Evolutionary conservation across 208 protist species (phyloP).

Genomic region (Trichomonas vaginalis): DNA sequence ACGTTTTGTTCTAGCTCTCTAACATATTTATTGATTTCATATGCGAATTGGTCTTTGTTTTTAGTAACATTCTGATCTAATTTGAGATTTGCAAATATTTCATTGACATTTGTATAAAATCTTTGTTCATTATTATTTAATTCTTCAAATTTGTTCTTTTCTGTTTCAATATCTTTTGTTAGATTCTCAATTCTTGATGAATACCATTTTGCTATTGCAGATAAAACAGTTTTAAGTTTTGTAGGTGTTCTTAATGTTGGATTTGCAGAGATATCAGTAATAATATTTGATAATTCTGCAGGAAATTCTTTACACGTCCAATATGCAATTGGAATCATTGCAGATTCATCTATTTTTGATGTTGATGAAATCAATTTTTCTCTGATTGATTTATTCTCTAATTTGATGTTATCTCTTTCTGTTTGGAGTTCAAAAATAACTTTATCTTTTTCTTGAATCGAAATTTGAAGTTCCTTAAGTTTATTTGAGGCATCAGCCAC

Average conservation of each 20-base stretch:
- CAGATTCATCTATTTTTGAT: background rate
- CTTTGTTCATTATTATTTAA: background rate
- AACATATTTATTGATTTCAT: too few relatives aligned
- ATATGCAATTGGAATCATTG: background rate
- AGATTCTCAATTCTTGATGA: background rate
- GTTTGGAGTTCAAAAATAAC: background rate
- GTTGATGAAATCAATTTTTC: background rate
- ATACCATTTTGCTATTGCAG: background rate
- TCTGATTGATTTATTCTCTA: background rate
- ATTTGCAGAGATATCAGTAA: background rate
- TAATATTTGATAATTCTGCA: background rate
- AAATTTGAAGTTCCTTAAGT: background rate
- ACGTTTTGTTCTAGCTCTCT: too few relatives aligned
- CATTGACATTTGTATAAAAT: background rate
- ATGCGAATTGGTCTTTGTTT: too few relatives aligned
- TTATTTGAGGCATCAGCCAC: background rate
- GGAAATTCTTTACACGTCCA: background rate
- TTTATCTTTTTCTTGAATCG: background rate
- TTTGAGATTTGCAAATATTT: background rate
- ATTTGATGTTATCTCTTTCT: background rate
- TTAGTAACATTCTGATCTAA: too few relatives aligned
- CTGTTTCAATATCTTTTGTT: background rate
- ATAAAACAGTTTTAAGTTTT: background rate
- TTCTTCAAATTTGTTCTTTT: background rate
- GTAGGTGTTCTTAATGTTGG: background rate